Evolutionary conservation across 345 rosid species (phyloP), one percentile per base, ranked within the genome.

Genomic region (Excoecaria cochinchinensis): DNA sequence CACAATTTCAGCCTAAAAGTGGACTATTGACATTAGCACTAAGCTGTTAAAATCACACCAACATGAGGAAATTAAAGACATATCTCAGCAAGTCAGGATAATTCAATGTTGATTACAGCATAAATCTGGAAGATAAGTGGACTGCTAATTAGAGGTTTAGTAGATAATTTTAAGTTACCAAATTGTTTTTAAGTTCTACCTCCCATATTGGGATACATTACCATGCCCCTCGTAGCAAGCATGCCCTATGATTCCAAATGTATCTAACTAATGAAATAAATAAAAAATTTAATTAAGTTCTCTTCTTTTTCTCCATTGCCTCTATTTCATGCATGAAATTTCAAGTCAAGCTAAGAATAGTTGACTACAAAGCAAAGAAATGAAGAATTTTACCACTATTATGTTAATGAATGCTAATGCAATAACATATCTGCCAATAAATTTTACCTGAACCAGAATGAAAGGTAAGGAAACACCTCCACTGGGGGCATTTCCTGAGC

Each of bases 401-500:
- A 44, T 25, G 63, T 68, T 17, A n/a, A 59, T 21, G 44, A 36
- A 14, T 56, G 5, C 17, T 14, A 24, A 58, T 55, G 42, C 67
- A 65, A 61, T 25, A 19, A 42, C 39, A 76, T 76, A 66, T 22
- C 62, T 46, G 38, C 21, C 25, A 78, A 75, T 59, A 71, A 72
- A 47, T 21, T 72, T 82, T 87, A 96, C 99, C 97, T 96, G 99
- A 72, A 96, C 99, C 77, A 96, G 85, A 80, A 96, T 96, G 80
- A 96, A 96, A 6, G 99, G 99, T 80, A 96, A 90, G 55, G 98
- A 92, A 77, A 96, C 95, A 55, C 93, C 98, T 31, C 95, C 97
- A 53, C 80, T 87, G 24, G 97, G 97, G 81, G 92, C 89, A 82
- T 90, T 85, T 75, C 86, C 99, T 3, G 95, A 83, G 84, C 91